These are phyloP conservation scores for Magnolia kwangsiensis DNA, from an alignment of 164 flowering plant genomes.

Conservation along the genomic window DNA sequence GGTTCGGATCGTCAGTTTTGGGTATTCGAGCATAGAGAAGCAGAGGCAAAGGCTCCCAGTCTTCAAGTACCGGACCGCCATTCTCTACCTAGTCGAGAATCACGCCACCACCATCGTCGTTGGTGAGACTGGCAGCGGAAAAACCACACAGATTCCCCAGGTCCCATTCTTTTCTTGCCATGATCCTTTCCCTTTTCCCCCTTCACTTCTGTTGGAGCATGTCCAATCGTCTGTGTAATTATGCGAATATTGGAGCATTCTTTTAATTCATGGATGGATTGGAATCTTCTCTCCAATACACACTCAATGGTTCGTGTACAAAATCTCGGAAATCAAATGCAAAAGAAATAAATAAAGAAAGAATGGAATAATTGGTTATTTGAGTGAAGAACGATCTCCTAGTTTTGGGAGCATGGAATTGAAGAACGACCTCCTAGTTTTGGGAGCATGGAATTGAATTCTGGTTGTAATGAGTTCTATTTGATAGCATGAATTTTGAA, in stretches of 20 bases:
- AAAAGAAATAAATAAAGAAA: too few relatives aligned
- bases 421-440: too few relatives aligned
- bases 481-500: too few relatives aligned
- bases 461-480: too few relatives aligned
- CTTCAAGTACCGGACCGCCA: constrained; percentile 63
- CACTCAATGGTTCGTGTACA: too few relatives aligned
- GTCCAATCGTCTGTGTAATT: background rate
- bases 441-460: too few relatives aligned
- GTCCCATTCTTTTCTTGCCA: constrained; percentile 21
- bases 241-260: background rate
- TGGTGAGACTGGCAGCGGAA: constrained; percentile 97
- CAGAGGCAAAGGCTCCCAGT: constrained; percentile 93
- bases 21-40: constrained; percentile 55
- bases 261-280: background rate
- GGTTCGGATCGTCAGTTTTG: constrained; percentile 34
- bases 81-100: constrained; percentile 83
- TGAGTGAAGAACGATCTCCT: too few relatives aligned
- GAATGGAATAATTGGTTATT: too few relatives aligned
- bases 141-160: constrained; percentile 98
- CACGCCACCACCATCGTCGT: constrained; percentile 82
- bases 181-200: background rate
- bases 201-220: background rate
- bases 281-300: background rate
- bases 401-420: too few relatives aligned
- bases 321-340: too few relatives aligned